Evolutionary conservation across 2,329 filamentous ascomycete species (phyloP).

Genomic region (Fusarium pseudonygamai): DNA sequence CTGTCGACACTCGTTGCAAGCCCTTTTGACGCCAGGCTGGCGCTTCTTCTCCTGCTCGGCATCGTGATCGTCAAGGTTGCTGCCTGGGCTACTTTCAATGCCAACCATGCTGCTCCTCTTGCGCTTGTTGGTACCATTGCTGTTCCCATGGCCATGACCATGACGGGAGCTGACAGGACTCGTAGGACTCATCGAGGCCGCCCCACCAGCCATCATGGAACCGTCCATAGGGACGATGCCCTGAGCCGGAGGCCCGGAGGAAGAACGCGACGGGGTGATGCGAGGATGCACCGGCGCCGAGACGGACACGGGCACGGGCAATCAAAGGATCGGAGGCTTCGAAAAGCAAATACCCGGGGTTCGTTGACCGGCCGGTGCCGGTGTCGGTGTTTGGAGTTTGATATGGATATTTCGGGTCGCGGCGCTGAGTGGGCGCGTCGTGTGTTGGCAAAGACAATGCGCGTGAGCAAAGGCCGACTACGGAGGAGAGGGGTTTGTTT

Average conservation of each 20-base stretch:
- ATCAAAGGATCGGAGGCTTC: slow-evolving; percentile 15
- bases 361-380: slow-evolving; percentile 41
- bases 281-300: slow-evolving; percentile 21
- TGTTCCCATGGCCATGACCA: slow-evolving; percentile 54
- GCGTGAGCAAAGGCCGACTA: slow-evolving; percentile 46
- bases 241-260: slow-evolving; percentile 30
- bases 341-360: slow-evolving; percentile 12
- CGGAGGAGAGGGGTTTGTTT: slow-evolving; percentile 45
- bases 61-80: slow-evolving; percentile 59
- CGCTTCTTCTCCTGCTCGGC: slow-evolving; percentile 71
- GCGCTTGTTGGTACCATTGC: slow-evolving; percentile 59
- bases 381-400: slow-evolving; percentile 42
- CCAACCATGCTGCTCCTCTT: slow-evolving; percentile 64
- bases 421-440: slow-evolving; percentile 40
- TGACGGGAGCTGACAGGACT: slow-evolving; percentile 64
- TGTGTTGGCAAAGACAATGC: slow-evolving; percentile 36
- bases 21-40: slow-evolving; percentile 77
- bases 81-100: slow-evolving; percentile 70
- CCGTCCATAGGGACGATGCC: slow-evolving; percentile 55
- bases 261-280: slow-evolving; percentile 10
- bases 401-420: slow-evolving; percentile 38
- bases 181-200: slow-evolving; percentile 63
- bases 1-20: slow-evolving; percentile 86
- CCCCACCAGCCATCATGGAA: slow-evolving; percentile 57
- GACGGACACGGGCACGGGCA: slow-evolving; percentile 21